Conservation (phyloP, 768 basidiomycete genomes). For the Coprinopsis marcescibilis region DNA sequence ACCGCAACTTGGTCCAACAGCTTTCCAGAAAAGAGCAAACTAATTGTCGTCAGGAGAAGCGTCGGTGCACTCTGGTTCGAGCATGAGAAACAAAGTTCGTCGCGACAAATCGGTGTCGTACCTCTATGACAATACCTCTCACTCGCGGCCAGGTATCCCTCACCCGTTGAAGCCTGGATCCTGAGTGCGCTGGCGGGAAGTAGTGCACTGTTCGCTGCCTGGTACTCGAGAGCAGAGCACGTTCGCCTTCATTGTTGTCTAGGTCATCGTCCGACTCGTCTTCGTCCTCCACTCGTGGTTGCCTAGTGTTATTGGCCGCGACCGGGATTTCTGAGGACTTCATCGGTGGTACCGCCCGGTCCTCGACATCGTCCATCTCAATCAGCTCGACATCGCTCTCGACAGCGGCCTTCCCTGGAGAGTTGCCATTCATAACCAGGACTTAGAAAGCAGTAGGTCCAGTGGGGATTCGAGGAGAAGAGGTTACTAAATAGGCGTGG, state of each 20-base stretch:
- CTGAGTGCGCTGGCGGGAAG: slow-evolving; percentile 16
- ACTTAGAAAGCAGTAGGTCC: neutral
- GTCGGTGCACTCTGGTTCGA: slow-evolving; percentile 75
- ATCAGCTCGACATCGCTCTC: slow-evolving; percentile 31
- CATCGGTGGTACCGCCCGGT: slow-evolving; percentile 1
- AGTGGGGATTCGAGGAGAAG: neutral
- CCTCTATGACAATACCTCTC: slow-evolving; percentile 65
- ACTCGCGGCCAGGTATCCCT: slow-evolving; percentile 47
- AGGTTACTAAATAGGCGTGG: slow-evolving; percentile 10
- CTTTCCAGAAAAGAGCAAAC: slow-evolving; percentile 87
- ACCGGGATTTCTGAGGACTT: too few relatives aligned
- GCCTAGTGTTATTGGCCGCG: too few relatives aligned
- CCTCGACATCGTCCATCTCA: slow-evolving; percentile 21
- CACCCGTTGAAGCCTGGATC: slow-evolving; percentile 17
- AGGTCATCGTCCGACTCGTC: slow-evolving; percentile 30
- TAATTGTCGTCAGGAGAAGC: slow-evolving; percentile 75
- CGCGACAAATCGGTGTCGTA: slow-evolving; percentile 25
- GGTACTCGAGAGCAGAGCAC: slow-evolving; percentile 32
- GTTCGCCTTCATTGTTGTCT: slow-evolving; percentile 32
- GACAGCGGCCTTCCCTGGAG: slow-evolving; percentile 23
- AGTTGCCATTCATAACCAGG: slow-evolving; percentile 25
- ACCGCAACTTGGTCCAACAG: slow-evolving; percentile 85
- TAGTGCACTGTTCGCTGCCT: neutral
- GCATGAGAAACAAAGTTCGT: neutral
- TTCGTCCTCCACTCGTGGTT: slow-evolving; percentile 28